A percentile compares a stretch with the other conserved stretches of the same genome.
These are phyloP conservation scores for Hypoxylon sp. DNA, from an alignment of 2,329 filamentous ascomycete genomes.

Conservation along the genomic window DNA sequence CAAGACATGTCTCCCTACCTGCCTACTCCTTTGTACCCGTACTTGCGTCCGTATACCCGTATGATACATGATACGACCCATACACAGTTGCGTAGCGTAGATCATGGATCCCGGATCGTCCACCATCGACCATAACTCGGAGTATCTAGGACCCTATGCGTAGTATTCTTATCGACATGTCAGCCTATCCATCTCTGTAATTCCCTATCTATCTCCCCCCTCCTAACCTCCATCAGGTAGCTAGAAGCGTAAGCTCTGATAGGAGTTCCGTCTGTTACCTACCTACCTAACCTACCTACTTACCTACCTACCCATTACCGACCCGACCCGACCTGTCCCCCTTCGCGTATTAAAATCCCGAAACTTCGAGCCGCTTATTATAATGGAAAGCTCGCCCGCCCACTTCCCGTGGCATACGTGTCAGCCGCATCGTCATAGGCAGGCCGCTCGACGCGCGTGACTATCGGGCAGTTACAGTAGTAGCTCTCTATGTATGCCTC, in stretches of 20 bases:
- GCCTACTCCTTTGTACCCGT: neutral
- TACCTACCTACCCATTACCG: conserved; percentile 9
- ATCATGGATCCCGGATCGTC: neutral
- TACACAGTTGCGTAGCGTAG: conserved; percentile 13
- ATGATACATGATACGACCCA: conserved; percentile 2
- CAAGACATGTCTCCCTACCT: neutral
- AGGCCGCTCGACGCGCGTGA: conserved; percentile 14
- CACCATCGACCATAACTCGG: neutral
- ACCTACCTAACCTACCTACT: conserved; percentile 12
- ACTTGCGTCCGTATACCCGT: conserved; percentile 5
- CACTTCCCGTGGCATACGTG: conserved; percentile 38
- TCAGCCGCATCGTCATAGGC: conserved; percentile 43
- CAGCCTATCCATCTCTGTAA: neutral
- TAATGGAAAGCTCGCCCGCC: conserved; percentile 9
- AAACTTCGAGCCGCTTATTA: conserved; percentile 28
- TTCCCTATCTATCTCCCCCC: neutral
- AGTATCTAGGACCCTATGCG: conserved; percentile 4
- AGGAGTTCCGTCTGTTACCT: conserved; percentile 3
- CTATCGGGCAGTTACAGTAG: conserved; percentile 30
- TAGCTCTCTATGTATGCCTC: conserved; percentile 5
- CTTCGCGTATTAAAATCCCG: conserved; percentile 22
- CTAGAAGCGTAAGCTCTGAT: conserved; percentile 6
- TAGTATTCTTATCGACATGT: conserved; percentile 4
- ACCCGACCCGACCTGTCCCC: neutral
- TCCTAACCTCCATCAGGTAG: conserved; percentile 6